Evolutionary conservation across 352 stramenopile species (phyloP), one percentile per base, ranked within the genome.

Genomic region (Achlya hypogyna): DNA sequence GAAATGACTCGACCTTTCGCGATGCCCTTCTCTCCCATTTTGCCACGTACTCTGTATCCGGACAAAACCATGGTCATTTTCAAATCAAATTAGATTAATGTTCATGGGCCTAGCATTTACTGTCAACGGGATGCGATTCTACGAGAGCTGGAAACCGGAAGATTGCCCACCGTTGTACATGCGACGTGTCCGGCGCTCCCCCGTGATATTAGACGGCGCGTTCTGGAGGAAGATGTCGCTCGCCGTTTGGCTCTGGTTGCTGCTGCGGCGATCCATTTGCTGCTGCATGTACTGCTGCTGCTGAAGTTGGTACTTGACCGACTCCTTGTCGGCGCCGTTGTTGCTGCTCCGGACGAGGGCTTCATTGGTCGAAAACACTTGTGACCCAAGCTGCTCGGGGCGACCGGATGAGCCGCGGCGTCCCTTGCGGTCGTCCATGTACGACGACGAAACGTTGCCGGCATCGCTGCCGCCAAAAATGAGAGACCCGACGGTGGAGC

Each of bases 401-500:
- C 59, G 42, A 9, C 18, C 29, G 1, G 22, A 27, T n/a, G 38
- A 25, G 18, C 53, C 53, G 20, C 59, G 59, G 31, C 59, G 59
- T 18, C 38, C 42, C 20, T 65, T 65, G 12, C 59, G 59, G 27
- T 65, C 59, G 25, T 65, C 59, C 12, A 22, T 35, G 16, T 25
- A 63, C 20, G 59, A 54, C 29, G 53, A 86, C 16, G 73, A 73
- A 54, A 73, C 85, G 20, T 85, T 65, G 31, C 72, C 72, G 12
- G 40, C 38, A 25, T 75, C 72, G 25, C 76, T 73, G n/a, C 82
- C 82, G 29, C 85, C 83, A 51, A 68, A 93, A 64, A 95, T 90
- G 51, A 92, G 72, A 32, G 77, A 91, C 14, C 86, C 84, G 9
- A 89, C 73, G 20, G 74, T 84, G 4, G 84, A 94, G 68, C 76